Evolutionary conservation across 169 alveolate species (phyloP).

Genomic region (Babesia sp.): DNA sequence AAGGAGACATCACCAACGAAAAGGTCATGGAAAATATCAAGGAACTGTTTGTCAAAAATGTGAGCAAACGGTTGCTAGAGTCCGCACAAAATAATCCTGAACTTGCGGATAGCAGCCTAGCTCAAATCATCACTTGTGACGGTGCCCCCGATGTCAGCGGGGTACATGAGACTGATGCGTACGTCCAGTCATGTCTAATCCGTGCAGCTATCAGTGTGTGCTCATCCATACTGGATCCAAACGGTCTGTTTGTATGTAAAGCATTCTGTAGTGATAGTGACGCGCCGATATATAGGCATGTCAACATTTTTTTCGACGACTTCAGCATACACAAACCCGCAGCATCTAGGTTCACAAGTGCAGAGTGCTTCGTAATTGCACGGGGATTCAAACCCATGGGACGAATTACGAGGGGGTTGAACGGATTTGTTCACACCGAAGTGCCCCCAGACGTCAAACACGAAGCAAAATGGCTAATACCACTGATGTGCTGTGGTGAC

Average conservation of each 20-base stretch:
- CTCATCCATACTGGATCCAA: slow-evolving; percentile 83
- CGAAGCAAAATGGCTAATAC: slow-evolving; percentile 24
- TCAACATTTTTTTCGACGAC: slow-evolving; percentile 75
- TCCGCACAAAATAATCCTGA: background rate
- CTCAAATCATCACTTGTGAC: slow-evolving; percentile 94
- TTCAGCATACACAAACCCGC: slow-evolving; percentile 87
- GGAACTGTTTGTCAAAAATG: slow-evolving; percentile 66
- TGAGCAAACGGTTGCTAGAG: slow-evolving; percentile 42
- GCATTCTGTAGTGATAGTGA: slow-evolving; percentile 93
- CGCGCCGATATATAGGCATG: slow-evolving; percentile 76
- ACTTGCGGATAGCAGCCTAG: slow-evolving; percentile 67
- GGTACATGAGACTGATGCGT: slow-evolving; percentile 89
- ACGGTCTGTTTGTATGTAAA: slow-evolving; percentile 96
- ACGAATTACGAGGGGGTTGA: slow-evolving; percentile 28
- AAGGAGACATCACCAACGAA: slow-evolving; percentile 96
- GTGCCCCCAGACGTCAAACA: slow-evolving; percentile 7
- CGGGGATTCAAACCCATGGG: slow-evolving; percentile 71
- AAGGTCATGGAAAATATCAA: slow-evolving; percentile 83
- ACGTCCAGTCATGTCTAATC: slow-evolving; percentile 91
- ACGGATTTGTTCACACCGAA: slow-evolving; percentile 14
- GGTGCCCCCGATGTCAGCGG: slow-evolving; percentile 99
- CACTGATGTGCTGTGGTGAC: slow-evolving; percentile 50
- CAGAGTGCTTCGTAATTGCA: slow-evolving; percentile 88
- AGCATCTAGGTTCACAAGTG: slow-evolving; percentile 83
- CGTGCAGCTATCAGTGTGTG: slow-evolving; percentile 91